Percentiles rank a stretch among this genome's conserved stretches.
phyloP scores from a whole-genome alignment of 1,139 yeast species.

The Pichia sp. region DNA sequence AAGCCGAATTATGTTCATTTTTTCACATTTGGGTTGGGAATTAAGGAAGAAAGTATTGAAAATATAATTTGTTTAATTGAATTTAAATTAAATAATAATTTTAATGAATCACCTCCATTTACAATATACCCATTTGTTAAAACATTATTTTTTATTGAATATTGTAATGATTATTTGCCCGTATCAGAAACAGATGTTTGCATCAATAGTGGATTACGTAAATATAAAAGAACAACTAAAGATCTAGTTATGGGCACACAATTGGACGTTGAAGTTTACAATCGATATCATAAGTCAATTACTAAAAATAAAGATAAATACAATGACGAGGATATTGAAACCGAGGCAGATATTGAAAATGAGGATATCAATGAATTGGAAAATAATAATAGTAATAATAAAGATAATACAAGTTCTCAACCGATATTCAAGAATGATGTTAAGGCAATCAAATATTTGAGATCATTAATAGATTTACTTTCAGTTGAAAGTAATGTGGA shows the following conservation, averaged over 20 bases:
- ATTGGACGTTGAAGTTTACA: neutral
- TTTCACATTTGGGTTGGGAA: neutral
- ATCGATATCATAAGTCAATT: constrained; percentile 5
- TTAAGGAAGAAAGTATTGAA: constrained; percentile 3
- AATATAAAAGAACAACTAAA: constrained; percentile 2
- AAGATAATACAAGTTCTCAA: neutral
- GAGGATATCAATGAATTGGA: neutral
- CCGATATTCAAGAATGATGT: constrained; percentile 4
- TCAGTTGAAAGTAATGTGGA: constrained; percentile 13
- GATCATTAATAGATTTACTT: constrained; percentile 10
- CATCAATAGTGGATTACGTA: constrained; percentile 3
- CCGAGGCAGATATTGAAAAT: neutral
- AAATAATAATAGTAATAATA: neutral
- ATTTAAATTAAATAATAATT: neutral
- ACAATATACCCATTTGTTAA: constrained; percentile 13
- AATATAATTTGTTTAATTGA: constrained; percentile 4
- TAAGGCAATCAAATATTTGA: constrained; percentile 14
- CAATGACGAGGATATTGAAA: too few relatives aligned
- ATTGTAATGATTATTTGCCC: constrained; percentile 2
- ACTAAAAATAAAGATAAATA: neutral
- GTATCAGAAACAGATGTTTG: neutral
- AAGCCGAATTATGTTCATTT: neutral
- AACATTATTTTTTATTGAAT: constrained; percentile 4
- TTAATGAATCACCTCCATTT: constrained; percentile 17
- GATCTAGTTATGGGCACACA: constrained; percentile 5